These are phyloP conservation scores for Colletotrichum sp. DNA, from an alignment of 2,329 filamentous ascomycete species.

Conservation along the genomic window DNA sequence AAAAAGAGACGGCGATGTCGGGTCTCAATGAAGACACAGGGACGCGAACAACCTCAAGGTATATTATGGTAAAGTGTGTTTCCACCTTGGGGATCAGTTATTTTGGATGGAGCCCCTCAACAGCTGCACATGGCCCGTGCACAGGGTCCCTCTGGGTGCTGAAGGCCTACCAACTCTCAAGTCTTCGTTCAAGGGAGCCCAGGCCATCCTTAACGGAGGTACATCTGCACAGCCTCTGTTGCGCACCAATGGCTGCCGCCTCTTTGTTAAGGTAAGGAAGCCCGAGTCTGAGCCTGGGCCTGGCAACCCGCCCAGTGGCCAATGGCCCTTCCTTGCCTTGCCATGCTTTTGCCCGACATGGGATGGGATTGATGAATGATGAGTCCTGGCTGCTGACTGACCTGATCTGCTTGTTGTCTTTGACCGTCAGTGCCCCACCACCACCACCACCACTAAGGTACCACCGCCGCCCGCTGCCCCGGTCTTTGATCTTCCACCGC, in stretches of 20 bases:
- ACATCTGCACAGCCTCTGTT: neutral
- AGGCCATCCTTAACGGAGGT: constrained; percentile 1
- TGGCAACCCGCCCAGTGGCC: neutral
- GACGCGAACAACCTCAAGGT: neutral
- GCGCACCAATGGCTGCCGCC: neutral
- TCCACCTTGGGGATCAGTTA: constrained; percentile 13
- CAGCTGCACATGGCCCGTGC: constrained; percentile 9
- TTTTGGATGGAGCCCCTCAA: constrained; percentile 19
- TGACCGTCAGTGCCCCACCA: constrained; percentile 18
- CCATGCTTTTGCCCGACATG: neutral
- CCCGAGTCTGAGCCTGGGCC: neutral
- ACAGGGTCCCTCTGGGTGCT: neutral
- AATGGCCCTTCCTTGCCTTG: neutral
- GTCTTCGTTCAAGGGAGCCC: neutral
- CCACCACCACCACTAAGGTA: neutral
- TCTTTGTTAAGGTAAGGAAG: constrained; percentile 6
- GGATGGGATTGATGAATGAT: neutral
- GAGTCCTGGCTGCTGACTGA: neutral
- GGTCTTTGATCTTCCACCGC: neutral
- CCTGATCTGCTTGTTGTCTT: neutral
- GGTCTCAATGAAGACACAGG: constrained; percentile 7
- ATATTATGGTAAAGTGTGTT: constrained; percentile 15
- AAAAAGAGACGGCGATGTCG: constrained; percentile 4
- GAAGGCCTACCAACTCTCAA: neutral
- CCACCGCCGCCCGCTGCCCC: neutral